phyloP scores from a whole-genome alignment of 148 eudicot species.

The Selenicereus undatus region DNA sequence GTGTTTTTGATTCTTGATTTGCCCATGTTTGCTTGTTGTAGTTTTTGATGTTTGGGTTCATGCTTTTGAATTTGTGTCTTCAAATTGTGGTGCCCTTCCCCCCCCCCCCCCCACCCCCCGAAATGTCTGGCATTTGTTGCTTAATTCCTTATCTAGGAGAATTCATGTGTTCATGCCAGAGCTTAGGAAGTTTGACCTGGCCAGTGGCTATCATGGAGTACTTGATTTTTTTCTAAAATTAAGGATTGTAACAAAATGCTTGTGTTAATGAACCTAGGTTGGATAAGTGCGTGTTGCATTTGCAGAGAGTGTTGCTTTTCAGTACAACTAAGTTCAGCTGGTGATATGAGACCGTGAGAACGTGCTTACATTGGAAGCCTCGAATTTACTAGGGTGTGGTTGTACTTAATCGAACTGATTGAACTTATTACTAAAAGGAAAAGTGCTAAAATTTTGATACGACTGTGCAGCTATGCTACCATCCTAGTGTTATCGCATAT shows the following conservation, averaged over 20 bases:
- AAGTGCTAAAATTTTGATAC: slow-evolving; percentile 21
- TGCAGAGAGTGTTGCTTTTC: slow-evolving; percentile 7
- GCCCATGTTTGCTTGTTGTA: neutral
- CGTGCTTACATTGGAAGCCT: slow-evolving; percentile 2
- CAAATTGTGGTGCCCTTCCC: neutral
- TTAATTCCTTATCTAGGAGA: neutral
- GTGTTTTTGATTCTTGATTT: neutral
- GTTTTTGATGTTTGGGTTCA: neutral
- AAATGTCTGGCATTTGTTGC: neutral
- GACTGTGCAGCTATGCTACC: slow-evolving; percentile 70
- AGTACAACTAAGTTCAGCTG: neutral
- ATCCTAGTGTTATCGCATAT: slow-evolving; percentile 77
- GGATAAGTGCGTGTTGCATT: slow-evolving; percentile 9
- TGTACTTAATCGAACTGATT: slow-evolving; percentile 1
- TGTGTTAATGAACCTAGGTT: neutral
- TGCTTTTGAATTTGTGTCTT: neutral
- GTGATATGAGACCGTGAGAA: neutral
- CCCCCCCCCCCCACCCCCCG: neutral
- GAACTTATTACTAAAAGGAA: neutral
- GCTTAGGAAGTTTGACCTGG: neutral
- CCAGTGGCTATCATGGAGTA: neutral
- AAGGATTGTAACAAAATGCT: neutral
- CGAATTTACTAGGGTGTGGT: neutral
- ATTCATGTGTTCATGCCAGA: neutral
- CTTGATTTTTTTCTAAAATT: neutral